Percentiles rank a stretch among this genome's conserved stretches.
These are phyloP conservation scores for Vaccinium darrowii DNA, from an alignment of 148 eudicot genomes.

Conservation along the genomic window DNA sequence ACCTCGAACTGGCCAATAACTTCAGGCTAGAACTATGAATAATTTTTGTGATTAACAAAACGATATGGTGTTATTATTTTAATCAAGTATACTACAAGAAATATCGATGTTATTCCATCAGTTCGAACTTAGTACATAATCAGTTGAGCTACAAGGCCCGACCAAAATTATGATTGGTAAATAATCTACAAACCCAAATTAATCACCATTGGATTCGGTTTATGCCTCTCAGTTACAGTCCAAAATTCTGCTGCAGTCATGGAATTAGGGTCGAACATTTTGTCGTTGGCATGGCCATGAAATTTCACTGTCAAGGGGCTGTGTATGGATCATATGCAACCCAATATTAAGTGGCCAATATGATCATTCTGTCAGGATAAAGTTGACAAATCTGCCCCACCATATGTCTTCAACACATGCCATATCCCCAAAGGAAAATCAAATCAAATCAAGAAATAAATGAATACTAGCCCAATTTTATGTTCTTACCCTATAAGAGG, in stretches of 20 bases:
- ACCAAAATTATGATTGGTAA: too few species aligned
- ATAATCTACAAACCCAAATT: too few species aligned
- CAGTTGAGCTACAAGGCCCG: too few species aligned
- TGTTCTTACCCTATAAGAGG: not conserved
- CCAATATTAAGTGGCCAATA: conserved; percentile 1
- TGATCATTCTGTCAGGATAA: not conserved
- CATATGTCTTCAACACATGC: not conserved
- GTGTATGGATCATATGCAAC: not conserved
- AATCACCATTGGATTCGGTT: conserved; percentile 9
- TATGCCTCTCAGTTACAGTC: not conserved
- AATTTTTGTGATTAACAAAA: too few species aligned
- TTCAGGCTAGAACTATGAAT: not conserved
- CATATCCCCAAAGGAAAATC: not conserved
- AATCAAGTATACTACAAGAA: too few species aligned
- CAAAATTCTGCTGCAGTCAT: not conserved
- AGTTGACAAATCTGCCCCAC: conserved; percentile 15
- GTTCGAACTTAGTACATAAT: too few species aligned
- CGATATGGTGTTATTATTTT: too few species aligned
- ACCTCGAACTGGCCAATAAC: not conserved
- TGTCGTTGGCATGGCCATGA: not conserved
- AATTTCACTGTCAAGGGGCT: not conserved
- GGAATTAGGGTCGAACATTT: not conserved
- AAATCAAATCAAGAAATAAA: not conserved
- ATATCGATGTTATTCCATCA: too few species aligned
- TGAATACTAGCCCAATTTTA: not conserved